These are phyloP conservation scores for Pseudisothecium myosuroides DNA, from an alignment of 225 moss, liverwort and hornwort genomes.

Conservation along the genomic window DNA sequence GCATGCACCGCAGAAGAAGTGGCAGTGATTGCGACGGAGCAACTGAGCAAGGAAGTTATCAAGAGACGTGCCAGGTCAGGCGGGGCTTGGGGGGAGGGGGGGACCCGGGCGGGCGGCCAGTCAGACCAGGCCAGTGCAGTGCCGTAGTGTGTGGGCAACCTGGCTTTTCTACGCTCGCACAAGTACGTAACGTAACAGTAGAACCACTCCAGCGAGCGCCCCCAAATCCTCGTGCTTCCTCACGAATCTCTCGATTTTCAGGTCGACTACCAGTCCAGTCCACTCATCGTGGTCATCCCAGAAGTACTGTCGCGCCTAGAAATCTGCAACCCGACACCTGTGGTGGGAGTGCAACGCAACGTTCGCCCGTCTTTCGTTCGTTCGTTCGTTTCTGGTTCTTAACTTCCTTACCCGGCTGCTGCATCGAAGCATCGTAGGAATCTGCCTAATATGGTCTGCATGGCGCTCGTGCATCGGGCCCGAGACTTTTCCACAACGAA, in stretches of 20 bases:
- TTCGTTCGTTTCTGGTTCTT: neutral
- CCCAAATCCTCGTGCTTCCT: neutral
- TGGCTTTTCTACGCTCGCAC: neutral
- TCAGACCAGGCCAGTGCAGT: neutral
- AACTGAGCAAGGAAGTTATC: neutral
- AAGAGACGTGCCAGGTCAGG: neutral
- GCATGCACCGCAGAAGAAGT: neutral
- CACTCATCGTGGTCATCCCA: neutral
- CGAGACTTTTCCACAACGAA: constrained; percentile 16
- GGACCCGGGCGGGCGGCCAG: neutral
- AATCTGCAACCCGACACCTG: neutral
- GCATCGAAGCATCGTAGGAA: constrained; percentile 1
- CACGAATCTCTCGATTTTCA: neutral
- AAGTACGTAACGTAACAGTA: constrained; percentile 1
- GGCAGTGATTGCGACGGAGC: neutral
- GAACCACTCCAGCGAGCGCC: neutral
- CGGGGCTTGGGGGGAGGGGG: neutral
- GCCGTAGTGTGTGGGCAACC: neutral
- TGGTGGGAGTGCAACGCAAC: neutral
- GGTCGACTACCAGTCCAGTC: neutral
- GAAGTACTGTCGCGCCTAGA: neutral
- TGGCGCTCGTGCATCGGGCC: neutral
- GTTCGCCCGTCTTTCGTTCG: neutral
- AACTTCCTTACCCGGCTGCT: neutral
- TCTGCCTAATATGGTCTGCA: constrained; percentile 3